Conservation (phyloP, 2,329 filamentous ascomycete species). For the Aspergillus sp. region DNA sequence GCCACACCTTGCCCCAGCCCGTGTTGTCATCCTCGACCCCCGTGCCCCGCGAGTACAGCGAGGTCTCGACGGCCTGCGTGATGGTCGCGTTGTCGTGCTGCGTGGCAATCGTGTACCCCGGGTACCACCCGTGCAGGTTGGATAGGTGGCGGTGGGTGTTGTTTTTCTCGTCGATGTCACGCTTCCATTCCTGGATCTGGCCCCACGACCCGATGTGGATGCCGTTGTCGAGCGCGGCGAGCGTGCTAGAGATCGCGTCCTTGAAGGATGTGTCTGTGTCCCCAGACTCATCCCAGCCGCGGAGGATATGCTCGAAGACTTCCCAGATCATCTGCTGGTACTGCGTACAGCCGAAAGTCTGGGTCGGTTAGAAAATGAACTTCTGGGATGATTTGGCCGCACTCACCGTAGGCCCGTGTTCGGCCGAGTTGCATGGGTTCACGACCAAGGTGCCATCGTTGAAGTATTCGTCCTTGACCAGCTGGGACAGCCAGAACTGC, state of each 20-base stretch:
- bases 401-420: conserved; percentile 40
- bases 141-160: conserved; percentile 47
- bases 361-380: background rate
- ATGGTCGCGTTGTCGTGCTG: conserved; percentile 36
- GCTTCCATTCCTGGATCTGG: conserved; percentile 45
- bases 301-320: conserved; percentile 32
- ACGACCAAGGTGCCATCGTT: conserved; percentile 46
- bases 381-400: too few relatives aligned
- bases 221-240: conserved; percentile 11
- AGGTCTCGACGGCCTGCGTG: conserved; percentile 37
- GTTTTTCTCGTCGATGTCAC: conserved; percentile 32
- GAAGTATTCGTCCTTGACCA: conserved; percentile 42
- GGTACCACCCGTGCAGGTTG: conserved; percentile 48
- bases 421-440: conserved; percentile 51
- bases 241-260: conserved; percentile 1
- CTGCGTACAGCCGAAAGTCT: conserved; percentile 18
- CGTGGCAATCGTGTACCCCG: conserved; percentile 42
- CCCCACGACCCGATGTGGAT: conserved; percentile 35
- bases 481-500: conserved; percentile 48
- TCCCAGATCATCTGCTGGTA: conserved; percentile 25
- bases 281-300: conserved; percentile 22
- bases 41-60: conserved; percentile 38
- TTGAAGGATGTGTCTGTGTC: conserved; percentile 15
- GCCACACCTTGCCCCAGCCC: conserved; percentile 52
- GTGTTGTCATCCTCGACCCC: conserved; percentile 43